A percentile compares a stretch with the other conserved stretches of the same genome.
Conservation (phyloP, 495 filamentous ascomycete genomes). For the Annulohypoxylon maeteangense region DNA sequence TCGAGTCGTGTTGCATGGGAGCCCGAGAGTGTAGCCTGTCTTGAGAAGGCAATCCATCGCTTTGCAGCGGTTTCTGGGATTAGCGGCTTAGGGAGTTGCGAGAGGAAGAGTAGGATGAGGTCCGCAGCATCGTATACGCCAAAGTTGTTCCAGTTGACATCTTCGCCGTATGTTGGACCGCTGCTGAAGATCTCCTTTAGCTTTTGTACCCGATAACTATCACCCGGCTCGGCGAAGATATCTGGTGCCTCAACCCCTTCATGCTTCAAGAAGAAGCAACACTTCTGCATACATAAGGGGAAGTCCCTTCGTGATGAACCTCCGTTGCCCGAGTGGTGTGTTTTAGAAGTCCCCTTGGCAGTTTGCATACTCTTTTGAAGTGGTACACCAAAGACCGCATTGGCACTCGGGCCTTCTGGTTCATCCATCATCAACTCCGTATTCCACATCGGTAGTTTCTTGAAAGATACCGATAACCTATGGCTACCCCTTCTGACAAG, state of each 20-base stretch:
- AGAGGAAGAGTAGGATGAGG: conserved; percentile 53
- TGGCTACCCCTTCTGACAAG: conserved; percentile 48
- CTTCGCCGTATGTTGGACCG: conserved; percentile 52
- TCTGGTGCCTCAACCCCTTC: conserved; percentile 49
- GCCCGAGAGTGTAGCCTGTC: conserved; percentile 49
- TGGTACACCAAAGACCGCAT: conserved; percentile 53
- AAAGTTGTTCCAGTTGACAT: conserved; percentile 52
- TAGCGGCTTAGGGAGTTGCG: conserved; percentile 52
- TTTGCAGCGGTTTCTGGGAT: conserved; percentile 52
- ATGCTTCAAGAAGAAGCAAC: conserved; percentile 55
- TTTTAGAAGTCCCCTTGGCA: conserved; percentile 52
- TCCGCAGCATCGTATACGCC: conserved; percentile 56
- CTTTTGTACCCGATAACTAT: conserved; percentile 45
- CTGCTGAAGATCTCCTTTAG: conserved; percentile 52
- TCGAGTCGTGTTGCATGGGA: conserved; percentile 51
- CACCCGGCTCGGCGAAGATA: conserved; percentile 53
- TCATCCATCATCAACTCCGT: conserved; percentile 23
- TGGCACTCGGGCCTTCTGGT: conserved; percentile 20
- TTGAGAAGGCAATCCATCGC: conserved; percentile 54
- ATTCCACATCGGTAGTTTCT: conserved; percentile 42
- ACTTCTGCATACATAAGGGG: conserved; percentile 57
- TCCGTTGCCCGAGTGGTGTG: conserved; percentile 50
- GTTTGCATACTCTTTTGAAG: conserved; percentile 53
- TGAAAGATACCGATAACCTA: conserved; percentile 50
- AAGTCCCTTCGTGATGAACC: conserved; percentile 53